Conservation (phyloP, 1,284 basidiomycete genomes). For the Apiotrichum sp. region DNA sequence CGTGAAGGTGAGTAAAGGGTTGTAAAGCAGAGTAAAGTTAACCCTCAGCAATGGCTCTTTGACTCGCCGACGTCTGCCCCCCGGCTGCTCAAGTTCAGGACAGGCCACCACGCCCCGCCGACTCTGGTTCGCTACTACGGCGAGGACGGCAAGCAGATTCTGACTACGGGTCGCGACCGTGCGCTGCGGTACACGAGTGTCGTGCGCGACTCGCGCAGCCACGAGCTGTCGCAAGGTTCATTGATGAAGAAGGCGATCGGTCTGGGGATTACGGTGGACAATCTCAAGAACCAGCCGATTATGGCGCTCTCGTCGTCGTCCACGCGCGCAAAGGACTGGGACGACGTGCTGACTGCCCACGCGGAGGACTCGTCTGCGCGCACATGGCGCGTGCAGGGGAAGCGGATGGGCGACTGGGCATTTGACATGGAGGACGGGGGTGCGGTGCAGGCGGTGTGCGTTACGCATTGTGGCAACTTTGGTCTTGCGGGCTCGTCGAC, state of each 20-base stretch:
- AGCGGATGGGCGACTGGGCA: slow-evolving; percentile 64
- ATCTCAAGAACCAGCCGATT: slow-evolving; percentile 74
- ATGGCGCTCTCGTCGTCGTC: slow-evolving; percentile 72
- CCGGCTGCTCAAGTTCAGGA: slow-evolving; percentile 80
- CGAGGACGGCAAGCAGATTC: slow-evolving; percentile 86
- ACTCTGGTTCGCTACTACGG: slow-evolving; percentile 92
- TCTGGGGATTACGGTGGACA: slow-evolving; percentile 69
- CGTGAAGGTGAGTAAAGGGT: slow-evolving; percentile 55
- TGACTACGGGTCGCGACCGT: slow-evolving; percentile 77
- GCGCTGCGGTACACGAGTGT: slow-evolving; percentile 84
- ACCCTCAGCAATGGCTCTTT: slow-evolving; percentile 87
- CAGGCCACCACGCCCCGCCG: slow-evolving; percentile 86
- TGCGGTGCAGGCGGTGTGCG: slow-evolving; percentile 64
- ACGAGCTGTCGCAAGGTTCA: slow-evolving; percentile 93
- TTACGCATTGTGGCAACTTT: slow-evolving; percentile 95
- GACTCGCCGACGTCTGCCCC: slow-evolving; percentile 83
- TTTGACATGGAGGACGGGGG: slow-evolving; percentile 49
- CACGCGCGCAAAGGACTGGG: slow-evolving; percentile 89
- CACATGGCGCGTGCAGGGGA: slow-evolving; percentile 80
- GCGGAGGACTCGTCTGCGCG: slow-evolving; percentile 70
- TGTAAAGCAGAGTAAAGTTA: not conserved
- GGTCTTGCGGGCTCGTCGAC: slow-evolving; percentile 75
- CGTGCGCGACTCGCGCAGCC: slow-evolving; percentile 85
- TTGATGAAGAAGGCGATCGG: slow-evolving; percentile 76
- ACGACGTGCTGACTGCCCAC: slow-evolving; percentile 88